These are phyloP conservation scores for Neonectria punicea DNA, from an alignment of 2,329 filamentous ascomycete genomes.

Conservation along the genomic window DNA sequence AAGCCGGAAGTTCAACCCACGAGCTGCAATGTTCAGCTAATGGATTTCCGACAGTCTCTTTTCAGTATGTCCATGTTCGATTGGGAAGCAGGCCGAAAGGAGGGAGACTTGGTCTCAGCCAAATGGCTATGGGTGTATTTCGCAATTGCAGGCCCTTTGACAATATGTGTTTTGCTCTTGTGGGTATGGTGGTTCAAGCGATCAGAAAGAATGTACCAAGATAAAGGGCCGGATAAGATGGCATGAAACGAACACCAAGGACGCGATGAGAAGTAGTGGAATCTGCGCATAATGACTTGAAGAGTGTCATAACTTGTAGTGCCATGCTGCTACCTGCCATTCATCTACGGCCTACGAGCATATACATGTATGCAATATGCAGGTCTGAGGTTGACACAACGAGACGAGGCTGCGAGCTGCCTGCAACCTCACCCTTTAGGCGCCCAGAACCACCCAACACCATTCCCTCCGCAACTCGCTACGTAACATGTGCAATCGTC, in stretches of 20 bases:
- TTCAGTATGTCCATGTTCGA: slow-evolving; percentile 4
- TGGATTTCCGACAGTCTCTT: neutral
- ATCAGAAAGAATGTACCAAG: neutral
- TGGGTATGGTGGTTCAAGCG: slow-evolving; percentile 1
- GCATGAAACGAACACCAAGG: neutral
- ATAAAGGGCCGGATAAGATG: neutral
- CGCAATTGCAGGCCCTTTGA: neutral
- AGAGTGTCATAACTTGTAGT: neutral
- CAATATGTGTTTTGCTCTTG: neutral
- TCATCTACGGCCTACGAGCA: slow-evolving; percentile 4
- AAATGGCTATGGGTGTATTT: slow-evolving; percentile 2
- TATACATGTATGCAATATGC: slow-evolving; percentile 5
- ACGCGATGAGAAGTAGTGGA: neutral
- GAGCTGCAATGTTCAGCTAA: neutral
- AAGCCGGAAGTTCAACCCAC: neutral
- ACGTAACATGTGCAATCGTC: neutral
- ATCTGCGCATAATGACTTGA: neutral
- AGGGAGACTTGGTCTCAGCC: neutral
- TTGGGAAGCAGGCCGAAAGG: neutral
- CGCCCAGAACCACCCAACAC: neutral
- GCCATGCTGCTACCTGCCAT: neutral
- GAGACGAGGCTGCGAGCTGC: neutral
- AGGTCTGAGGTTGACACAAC: neutral
- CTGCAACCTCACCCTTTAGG: neutral
- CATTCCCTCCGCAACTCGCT: neutral